Base-by-base conservation (phyloP, 2,329 filamentous ascomycete species). In the Fusarium zealandicum region DNA sequence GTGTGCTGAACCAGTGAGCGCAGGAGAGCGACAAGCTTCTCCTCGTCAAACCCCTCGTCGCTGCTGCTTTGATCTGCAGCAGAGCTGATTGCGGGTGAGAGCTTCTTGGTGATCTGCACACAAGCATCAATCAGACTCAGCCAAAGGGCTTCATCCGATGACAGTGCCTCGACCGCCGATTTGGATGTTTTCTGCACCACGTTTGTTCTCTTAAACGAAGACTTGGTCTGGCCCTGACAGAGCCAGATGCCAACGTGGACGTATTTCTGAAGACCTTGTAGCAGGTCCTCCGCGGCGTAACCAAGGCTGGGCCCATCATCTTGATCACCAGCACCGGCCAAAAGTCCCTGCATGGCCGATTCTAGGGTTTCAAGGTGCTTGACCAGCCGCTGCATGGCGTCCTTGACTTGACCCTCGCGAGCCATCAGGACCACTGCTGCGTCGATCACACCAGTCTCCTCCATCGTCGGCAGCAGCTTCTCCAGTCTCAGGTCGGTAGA, bases 171-270 rank as follows among this genome's bases (percentile, higher is more conserved):
- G 2, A 71, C 72, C 1, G 73, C 63, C 5, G 73, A 65, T 4
- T 73, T 66, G 49, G 83, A 81, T 72, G 73, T 84, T 61, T 86
- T 78, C 42, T 83, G 74, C 5, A 82, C 74, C 16, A 75, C 72
- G 60, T 73, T 78, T 46, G 70, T 66, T 54, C 75, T 74, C 53
- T 77, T 80, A 6, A 78, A 73, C 0, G 40, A 60, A 35, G 82
- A 83, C 67, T 89, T 90, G 41, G 85, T 91, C 70, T 96, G 92
- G 1, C 89, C 86, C 73, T 96, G 91, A 66, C 95, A 98, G 11
- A 99, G 79, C 95, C 95, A 99, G 43, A 96, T 93, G 12, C 96
- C 95, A 1, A 99, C 91, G 60, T 92, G 88, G 1, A 89, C 86
- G 73, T 96, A 98, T 71, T 96, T 97, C 57, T 96, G 88, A 14